Evolutionary conservation across 1,284 basidiomycete species (phyloP).

Genomic region (Xerocomus amazonicus): DNA sequence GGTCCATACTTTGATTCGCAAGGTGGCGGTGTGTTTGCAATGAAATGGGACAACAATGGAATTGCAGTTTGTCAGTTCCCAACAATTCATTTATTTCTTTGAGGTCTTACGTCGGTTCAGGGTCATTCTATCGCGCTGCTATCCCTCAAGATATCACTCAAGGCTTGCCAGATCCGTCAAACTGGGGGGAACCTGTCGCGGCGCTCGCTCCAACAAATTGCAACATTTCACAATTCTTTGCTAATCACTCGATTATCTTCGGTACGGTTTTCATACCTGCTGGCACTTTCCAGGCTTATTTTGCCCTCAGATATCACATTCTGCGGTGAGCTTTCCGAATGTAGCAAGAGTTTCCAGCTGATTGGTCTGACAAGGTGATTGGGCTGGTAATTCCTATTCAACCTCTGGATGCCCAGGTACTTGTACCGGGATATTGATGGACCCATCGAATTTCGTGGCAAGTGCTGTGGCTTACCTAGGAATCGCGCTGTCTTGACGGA

Average conservation of each 20-base stretch:
- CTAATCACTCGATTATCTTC: conserved; percentile 62
- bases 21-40: conserved; percentile 62
- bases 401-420: conserved; percentile 73
- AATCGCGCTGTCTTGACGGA: neutral
- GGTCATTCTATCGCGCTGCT: conserved; percentile 58
- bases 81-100: conserved; percentile 1
- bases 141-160: conserved; percentile 51
- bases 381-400: conserved; percentile 75
- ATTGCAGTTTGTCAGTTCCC: conserved; percentile 53
- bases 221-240: conserved; percentile 49
- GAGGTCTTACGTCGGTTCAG: conserved; percentile 30
- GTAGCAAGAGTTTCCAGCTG: neutral
- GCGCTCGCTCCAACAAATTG: conserved; percentile 43
- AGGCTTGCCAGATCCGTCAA: conserved; percentile 42
- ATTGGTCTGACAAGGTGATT: conserved; percentile 54
- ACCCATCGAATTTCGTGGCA: conserved; percentile 68
- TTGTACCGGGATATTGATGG: conserved; percentile 58
- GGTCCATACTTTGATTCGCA: conserved; percentile 55
- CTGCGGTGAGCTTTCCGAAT: conserved; percentile 47
- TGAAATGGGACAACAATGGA: conserved; percentile 55
- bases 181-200: conserved; percentile 54
- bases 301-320: conserved; percentile 69
- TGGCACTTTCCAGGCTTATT: conserved; percentile 12
- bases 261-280: conserved; percentile 33
- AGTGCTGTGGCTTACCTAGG: conserved; percentile 18